A percentile compares a stretch with the other conserved stretches of the same genome.
Conservation (phyloP, 306 rosid genomes). For the Luffa aegyptiaca region DNA sequence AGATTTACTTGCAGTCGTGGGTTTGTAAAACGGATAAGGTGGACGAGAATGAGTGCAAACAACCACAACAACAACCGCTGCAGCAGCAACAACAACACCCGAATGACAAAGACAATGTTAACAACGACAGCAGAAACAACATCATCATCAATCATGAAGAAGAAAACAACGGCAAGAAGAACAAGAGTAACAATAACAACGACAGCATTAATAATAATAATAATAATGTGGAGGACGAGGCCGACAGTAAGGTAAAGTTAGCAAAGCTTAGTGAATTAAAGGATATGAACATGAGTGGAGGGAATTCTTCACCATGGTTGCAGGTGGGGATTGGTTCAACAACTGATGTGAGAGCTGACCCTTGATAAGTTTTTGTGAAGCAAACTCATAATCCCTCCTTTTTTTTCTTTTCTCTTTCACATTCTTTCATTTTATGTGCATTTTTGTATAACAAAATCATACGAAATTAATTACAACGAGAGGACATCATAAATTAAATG, state of each 20-base stretch:
- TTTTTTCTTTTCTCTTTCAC: not conserved
- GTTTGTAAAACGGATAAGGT: conserved; percentile 19
- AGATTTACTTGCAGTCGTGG: conserved; percentile 62
- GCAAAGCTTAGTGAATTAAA: conserved; percentile 84
- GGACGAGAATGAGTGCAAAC: conserved; percentile 21
- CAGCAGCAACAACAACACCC: not conserved
- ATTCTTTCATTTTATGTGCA: not conserved
- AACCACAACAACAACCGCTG: not conserved
- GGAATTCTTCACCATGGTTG: conserved; percentile 70
- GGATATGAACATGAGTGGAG: conserved; percentile 51
- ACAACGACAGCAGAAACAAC: not conserved
- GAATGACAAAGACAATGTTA: conserved; percentile 19
- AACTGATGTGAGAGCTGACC: conserved; percentile 44
- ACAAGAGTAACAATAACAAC: conserved; percentile 14
- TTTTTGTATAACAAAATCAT: conserved; percentile 12
- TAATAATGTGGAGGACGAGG: conserved; percentile 43
- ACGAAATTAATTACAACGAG: not conserved
- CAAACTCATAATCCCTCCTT: not conserved
- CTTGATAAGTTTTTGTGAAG: conserved; percentile 16
- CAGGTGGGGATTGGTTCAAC: conserved; percentile 87
- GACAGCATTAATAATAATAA: conserved; percentile 7
- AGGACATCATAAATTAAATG: not conserved
- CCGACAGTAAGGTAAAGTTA: conserved; percentile 60
- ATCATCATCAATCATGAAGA: conserved; percentile 4
- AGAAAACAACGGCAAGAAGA: not conserved